Conservation (phyloP, 805 yeast genomes). For the Zygosaccharomyces bailii region DNA sequence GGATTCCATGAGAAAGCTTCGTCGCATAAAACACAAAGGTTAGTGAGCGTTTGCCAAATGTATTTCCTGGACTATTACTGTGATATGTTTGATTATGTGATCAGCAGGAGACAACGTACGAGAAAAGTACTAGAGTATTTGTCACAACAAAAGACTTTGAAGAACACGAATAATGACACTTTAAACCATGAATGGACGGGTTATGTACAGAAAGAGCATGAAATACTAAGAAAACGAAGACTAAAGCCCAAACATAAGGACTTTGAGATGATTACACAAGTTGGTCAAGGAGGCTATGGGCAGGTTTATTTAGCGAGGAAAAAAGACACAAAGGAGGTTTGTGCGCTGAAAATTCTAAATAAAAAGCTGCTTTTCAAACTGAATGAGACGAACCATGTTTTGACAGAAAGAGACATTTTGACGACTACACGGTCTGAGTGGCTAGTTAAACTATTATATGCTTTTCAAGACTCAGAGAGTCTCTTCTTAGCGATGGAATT, state of each 20-base stretch:
- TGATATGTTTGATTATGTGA: slow-evolving; percentile 90
- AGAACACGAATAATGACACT: slow-evolving; percentile 37
- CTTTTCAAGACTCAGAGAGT: slow-evolving; percentile 89
- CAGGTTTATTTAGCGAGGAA: slow-evolving; percentile 96
- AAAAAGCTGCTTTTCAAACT: slow-evolving; percentile 80
- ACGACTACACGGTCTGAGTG: slow-evolving; percentile 96
- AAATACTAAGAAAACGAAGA: slow-evolving; percentile 80
- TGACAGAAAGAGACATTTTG: slow-evolving; percentile 93
- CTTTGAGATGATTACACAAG: slow-evolving; percentile 94
- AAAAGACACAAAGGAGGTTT: slow-evolving; percentile 89
- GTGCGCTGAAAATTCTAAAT: slow-evolving; percentile 90
- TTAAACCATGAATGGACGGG: slow-evolving; percentile 63
- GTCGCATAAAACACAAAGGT: slow-evolving; percentile 72
- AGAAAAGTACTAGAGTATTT: slow-evolving; percentile 61
- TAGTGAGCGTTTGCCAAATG: slow-evolving; percentile 89
- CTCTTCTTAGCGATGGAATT: slow-evolving; percentile 97
- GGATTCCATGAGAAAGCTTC: slow-evolving; percentile 59
- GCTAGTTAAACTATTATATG: slow-evolving; percentile 90
- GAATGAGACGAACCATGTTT: slow-evolving; percentile 92
- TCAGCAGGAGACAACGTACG: slow-evolving; percentile 80
- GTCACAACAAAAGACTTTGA: slow-evolving; percentile 32
- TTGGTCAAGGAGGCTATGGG: slow-evolving; percentile 99
- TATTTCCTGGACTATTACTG: slow-evolving; percentile 93
- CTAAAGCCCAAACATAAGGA: slow-evolving; percentile 91
- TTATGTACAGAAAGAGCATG: slow-evolving; percentile 81